Conservation (phyloP, 1,139 yeast species). For the Candida glucosophila region DNA sequence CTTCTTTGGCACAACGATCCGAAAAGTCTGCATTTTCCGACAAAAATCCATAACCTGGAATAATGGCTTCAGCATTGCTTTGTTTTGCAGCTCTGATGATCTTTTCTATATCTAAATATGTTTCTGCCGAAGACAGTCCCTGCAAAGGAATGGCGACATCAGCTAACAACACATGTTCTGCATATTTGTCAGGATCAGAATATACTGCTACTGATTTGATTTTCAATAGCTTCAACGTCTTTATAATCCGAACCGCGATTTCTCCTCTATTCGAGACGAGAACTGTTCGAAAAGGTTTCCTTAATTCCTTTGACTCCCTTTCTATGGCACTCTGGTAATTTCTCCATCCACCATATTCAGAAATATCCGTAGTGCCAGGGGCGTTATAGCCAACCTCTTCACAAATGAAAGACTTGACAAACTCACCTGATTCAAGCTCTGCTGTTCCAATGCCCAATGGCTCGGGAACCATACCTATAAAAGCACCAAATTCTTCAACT, state of each 20-base stretch:
- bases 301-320: slow-evolving; percentile 3
- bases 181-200: slow-evolving; percentile 83
- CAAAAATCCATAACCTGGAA: slow-evolving; percentile 95
- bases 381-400: slow-evolving; percentile 77
- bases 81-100: slow-evolving; percentile 77
- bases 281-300: slow-evolving; percentile 79
- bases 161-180: slow-evolving; percentile 77
- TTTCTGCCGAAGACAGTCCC: slow-evolving; percentile 82
- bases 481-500: slow-evolving; percentile 63
- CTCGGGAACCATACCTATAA: slow-evolving; percentile 81
- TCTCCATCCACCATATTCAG: slow-evolving; percentile 84
- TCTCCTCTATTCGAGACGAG: slow-evolving; percentile 97
- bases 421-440: slow-evolving; percentile 67
- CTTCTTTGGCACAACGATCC: slow-evolving; percentile 73
- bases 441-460: slow-evolving; percentile 94
- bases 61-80: slow-evolving; percentile 82
- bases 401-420: slow-evolving; percentile 90
- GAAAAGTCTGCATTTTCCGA: slow-evolving; percentile 96
- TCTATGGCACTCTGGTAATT: slow-evolving; percentile 43
- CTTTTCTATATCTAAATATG: slow-evolving; percentile 79
- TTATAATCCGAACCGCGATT: slow-evolving; percentile 89
- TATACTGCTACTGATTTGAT: slow-evolving; percentile 80
- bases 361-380: slow-evolving; percentile 69
- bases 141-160: slow-evolving; percentile 73
- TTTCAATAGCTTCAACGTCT: slow-evolving; percentile 71